Percentiles rank a stretch among this genome's conserved stretches.
These are phyloP conservation scores for Macrocystidia cucumis DNA, from an alignment of 1,284 basidiomycete genomes.

Conservation along the genomic window DNA sequence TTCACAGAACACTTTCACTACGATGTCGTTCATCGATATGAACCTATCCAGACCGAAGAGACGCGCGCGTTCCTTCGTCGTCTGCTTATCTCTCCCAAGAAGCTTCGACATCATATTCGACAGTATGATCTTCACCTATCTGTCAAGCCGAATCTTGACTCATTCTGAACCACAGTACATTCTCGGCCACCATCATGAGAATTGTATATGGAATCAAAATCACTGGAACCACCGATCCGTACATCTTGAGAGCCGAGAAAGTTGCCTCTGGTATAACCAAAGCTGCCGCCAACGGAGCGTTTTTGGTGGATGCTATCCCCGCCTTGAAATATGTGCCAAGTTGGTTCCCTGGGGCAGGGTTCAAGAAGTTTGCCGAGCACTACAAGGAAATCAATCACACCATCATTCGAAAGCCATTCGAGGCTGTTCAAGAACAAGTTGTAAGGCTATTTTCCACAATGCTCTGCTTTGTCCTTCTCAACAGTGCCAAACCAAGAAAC, in stretches of 20 bases:
- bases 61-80: constrained; percentile 6
- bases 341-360: constrained; percentile 9
- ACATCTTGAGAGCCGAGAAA: constrained; percentile 5
- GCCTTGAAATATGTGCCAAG: constrained; percentile 9
- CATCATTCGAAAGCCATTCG: no score
- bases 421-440: no score
- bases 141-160: not conserved
- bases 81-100: constrained; percentile 5
- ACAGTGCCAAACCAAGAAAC: no score
- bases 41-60: constrained; percentile 5
- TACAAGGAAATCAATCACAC: constrained; percentile 1
- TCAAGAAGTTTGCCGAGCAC: constrained; percentile 6
- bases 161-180: constrained; percentile 5
- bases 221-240: constrained; percentile 7
- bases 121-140: constrained; percentile 4
- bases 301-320: not conserved
- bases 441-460: no score
- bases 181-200: constrained; percentile 9
- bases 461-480: no score
- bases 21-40: constrained; percentile 1
- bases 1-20: constrained; percentile 12
- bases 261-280: constrained; percentile 6
- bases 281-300: constrained; percentile 3
- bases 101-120: constrained; percentile 9
- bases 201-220: constrained; percentile 11